These are phyloP conservation scores for Planoprotostelium fungivorum DNA, from an alignment of 78 protist genomes.

Conservation along the genomic window DNA sequence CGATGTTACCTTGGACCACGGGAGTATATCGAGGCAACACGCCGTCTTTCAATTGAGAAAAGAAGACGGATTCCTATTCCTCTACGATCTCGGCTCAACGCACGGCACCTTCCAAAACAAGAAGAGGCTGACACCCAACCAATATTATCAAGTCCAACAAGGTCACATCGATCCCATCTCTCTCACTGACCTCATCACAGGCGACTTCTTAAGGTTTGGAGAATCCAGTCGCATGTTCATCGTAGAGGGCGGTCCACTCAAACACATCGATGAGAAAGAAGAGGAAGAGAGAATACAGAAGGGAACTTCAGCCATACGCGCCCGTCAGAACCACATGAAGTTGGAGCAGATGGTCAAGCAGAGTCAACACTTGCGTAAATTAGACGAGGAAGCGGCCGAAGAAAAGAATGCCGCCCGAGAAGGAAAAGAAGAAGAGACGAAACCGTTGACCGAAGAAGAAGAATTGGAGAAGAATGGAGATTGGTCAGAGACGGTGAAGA, in stretches of 20 bases:
- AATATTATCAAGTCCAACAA: slow-evolving; percentile 6
- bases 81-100: slow-evolving; percentile 42
- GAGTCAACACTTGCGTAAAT: background rate
- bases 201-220: slow-evolving; percentile 48
- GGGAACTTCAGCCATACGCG: background rate
- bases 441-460: background rate
- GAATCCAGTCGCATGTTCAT: slow-evolving; percentile 55
- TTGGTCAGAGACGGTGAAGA: background rate
- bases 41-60: slow-evolving; percentile 42
- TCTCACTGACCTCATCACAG: background rate
- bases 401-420: background rate
- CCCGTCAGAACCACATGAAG: background rate
- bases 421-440: background rate
- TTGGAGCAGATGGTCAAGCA: background rate
- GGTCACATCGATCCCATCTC: background rate
- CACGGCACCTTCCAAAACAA: slow-evolving; percentile 60
- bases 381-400: background rate
- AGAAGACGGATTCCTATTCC: slow-evolving; percentile 13
- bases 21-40: slow-evolving; percentile 58
- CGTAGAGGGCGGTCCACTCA: slow-evolving; percentile 1
- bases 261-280: background rate
- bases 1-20: slow-evolving; percentile 34
- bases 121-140: slow-evolving; percentile 11
- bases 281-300: slow-evolving; percentile 6
- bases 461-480: background rate